These are phyloP conservation scores for Ilyonectria robusta DNA, from an alignment of 2,329 filamentous ascomycete genomes.

Conservation along the genomic window DNA sequence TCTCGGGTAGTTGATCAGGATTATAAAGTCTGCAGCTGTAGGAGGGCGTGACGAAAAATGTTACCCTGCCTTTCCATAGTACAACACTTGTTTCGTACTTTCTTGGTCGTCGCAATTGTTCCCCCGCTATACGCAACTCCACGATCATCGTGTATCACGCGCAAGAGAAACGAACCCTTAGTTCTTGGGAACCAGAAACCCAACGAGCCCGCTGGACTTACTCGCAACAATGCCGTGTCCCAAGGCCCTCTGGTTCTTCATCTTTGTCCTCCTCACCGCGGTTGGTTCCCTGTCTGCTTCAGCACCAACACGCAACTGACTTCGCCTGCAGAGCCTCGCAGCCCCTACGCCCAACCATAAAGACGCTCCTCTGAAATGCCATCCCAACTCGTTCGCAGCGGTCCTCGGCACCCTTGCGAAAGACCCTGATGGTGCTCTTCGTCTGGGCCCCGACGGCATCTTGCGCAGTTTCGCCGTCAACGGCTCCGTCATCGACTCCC, in stretches of 20 bases:
- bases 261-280: neutral
- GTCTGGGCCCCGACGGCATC: slow-evolving; percentile 10
- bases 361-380: neutral
- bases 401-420: slow-evolving; percentile 20
- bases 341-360: neutral
- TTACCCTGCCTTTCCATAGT: no score
- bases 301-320: neutral
- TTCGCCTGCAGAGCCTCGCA: neutral
- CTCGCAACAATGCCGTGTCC: neutral
- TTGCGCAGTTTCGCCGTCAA: slow-evolving; percentile 29
- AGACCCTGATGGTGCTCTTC: slow-evolving; percentile 14
- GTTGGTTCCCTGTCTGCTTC: neutral
- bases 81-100: neutral
- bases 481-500: slow-evolving; percentile 25
- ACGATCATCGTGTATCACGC: neutral
- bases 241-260: neutral
- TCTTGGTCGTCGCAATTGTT: neutral
- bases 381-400: slow-evolving; percentile 6
- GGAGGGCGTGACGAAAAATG: no score
- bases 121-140: neutral
- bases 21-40: neutral
- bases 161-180: neutral
- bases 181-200: neutral
- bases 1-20: neutral
- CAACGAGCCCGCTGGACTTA: neutral